Evolutionary conservation across 345 rosid species (phyloP).

Genomic region (Populus alba): DNA sequence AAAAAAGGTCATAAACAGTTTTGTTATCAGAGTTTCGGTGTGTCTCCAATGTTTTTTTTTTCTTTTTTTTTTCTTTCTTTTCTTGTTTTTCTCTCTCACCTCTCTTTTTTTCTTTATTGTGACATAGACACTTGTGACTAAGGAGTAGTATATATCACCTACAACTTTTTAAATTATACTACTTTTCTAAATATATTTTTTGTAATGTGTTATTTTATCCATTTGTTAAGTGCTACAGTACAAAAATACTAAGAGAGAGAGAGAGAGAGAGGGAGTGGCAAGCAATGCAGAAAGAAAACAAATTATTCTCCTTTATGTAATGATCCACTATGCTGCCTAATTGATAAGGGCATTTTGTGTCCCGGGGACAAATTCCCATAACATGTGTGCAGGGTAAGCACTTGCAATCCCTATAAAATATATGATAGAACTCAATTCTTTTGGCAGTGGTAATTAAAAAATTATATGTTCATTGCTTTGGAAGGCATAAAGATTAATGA

Average conservation of each 20-base stretch:
- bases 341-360: conserved; percentile 3
- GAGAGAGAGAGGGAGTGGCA: not conserved
- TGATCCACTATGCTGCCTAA: conserved; percentile 11
- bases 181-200: too few relatives aligned
- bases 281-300: not conserved
- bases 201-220: too few relatives aligned
- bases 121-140: too few relatives aligned
- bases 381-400: not conserved
- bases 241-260: too few relatives aligned
- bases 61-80: too few relatives aligned
- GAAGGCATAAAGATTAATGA: not conserved
- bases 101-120: too few relatives aligned
- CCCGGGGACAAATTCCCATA: not conserved
- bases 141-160: fast-evolving
- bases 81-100: too few relatives aligned
- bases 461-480: not conserved
- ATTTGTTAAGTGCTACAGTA: too few relatives aligned
- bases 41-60: too few relatives aligned
- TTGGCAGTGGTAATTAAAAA: not conserved
- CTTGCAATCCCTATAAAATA: not conserved
- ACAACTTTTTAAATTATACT: too few relatives aligned
- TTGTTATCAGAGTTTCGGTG: too few relatives aligned
- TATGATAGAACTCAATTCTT: not conserved
- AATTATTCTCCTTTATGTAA: not conserved
- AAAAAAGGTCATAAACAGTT: fast-evolving